Evolutionary conservation across 2,329 filamentous ascomycete genomes (phyloP).

Genomic region (Penicillium sp.): DNA sequence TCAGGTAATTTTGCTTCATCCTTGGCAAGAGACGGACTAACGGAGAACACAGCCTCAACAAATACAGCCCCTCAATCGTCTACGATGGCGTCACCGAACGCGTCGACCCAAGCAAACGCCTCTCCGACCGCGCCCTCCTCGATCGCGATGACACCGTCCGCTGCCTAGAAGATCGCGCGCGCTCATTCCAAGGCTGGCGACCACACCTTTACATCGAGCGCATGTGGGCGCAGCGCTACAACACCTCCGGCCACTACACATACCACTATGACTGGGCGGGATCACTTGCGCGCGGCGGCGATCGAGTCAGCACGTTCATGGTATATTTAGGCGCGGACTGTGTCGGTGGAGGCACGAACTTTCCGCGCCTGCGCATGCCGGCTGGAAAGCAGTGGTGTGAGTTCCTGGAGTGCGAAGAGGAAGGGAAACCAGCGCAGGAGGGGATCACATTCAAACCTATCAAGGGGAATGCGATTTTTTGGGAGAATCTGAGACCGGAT

Average conservation of each 20-base stretch:
- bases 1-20: conserved; percentile 46
- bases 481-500: conserved; percentile 59
- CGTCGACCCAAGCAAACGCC: conserved; percentile 50
- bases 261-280: conserved; percentile 61
- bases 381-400: conserved; percentile 52
- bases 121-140: conserved; percentile 52
- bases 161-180: conserved; percentile 59
- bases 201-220: conserved; percentile 58
- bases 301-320: conserved; percentile 59
- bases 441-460: conserved; percentile 60
- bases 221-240: conserved; percentile 61
- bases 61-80: conserved; percentile 56
- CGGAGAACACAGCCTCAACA: conserved; percentile 34
- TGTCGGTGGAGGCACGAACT: conserved; percentile 60
- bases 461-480: conserved; percentile 60
- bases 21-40: background rate
- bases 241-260: conserved; percentile 56
- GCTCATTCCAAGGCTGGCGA: conserved; percentile 60
- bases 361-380: conserved; percentile 52
- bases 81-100: conserved; percentile 50
- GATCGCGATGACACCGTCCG: conserved; percentile 50
- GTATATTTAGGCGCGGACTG: conserved; percentile 57
- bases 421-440: conserved; percentile 18
- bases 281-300: conserved; percentile 35
- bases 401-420: conserved; percentile 54